A percentile compares a stretch with the other conserved stretches of the same genome.
phyloP scores from a whole-genome alignment of 805 yeast genomes.

The Kurtzmaniella fragi region DNA sequence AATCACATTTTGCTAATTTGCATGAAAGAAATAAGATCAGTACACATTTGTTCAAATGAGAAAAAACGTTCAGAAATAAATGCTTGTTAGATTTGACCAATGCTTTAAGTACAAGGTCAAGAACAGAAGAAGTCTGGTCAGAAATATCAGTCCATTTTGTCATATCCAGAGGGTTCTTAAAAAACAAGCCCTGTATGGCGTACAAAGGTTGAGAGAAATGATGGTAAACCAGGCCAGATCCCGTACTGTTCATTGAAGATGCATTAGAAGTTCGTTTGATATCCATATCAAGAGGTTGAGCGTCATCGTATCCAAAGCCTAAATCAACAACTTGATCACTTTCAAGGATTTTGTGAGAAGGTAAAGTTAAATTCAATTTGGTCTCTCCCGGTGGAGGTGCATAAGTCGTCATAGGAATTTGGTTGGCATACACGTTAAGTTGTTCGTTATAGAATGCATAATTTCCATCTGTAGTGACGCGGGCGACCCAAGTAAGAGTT shows the following conservation, averaged over 20 bases:
- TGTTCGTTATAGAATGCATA: slow-evolving; percentile 57
- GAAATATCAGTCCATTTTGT: slow-evolving; percentile 54
- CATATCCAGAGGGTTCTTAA: slow-evolving; percentile 56
- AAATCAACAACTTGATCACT: neutral
- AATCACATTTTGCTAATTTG: slow-evolving; percentile 49
- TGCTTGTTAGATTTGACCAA: slow-evolving; percentile 46
- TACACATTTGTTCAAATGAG: slow-evolving; percentile 48
- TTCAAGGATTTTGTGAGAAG: neutral
- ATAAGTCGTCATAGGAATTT: slow-evolving; percentile 46
- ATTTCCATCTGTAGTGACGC: slow-evolving; percentile 49
- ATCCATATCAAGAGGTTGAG: too few relatives aligned
- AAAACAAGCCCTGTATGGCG: slow-evolving; percentile 42
- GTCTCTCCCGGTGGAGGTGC: slow-evolving; percentile 5
- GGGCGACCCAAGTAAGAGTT: slow-evolving; percentile 54
- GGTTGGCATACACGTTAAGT: slow-evolving; percentile 53
- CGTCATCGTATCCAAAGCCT: neutral
- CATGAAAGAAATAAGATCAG: slow-evolving; percentile 51
- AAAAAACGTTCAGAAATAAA: slow-evolving; percentile 50
- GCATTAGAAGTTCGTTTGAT: slow-evolving; percentile 34
- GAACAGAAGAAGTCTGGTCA: slow-evolving; percentile 42
- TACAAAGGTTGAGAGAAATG: slow-evolving; percentile 39
- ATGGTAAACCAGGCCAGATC: slow-evolving; percentile 29
- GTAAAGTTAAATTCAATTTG: too few relatives aligned
- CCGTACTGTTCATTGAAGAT: slow-evolving; percentile 18
- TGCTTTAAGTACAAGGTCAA: slow-evolving; percentile 47